These are phyloP conservation scores for Vanrija sp. DNA, from an alignment of 1,284 basidiomycete genomes.

Conservation along the genomic window DNA sequence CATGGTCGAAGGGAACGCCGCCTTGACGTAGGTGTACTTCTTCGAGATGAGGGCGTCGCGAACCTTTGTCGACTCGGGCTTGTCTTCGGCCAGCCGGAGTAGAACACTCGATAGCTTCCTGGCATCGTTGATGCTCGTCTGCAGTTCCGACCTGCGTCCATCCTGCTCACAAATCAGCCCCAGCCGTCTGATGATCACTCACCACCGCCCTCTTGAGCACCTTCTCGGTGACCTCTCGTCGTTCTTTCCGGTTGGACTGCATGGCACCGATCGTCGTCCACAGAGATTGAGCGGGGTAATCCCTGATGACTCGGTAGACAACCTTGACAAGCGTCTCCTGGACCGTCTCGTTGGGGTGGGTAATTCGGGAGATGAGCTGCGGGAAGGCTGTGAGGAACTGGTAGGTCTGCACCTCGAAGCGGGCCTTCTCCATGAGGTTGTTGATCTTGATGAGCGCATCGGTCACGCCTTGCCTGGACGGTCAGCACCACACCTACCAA, in stretches of 20 bases:
- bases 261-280: constrained; percentile 90
- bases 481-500: neutral
- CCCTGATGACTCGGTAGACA: constrained; percentile 68
- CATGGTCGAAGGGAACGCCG: constrained; percentile 61
- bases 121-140: constrained; percentile 50
- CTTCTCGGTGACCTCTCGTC: constrained; percentile 51
- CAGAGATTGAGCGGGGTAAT: constrained; percentile 85
- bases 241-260: constrained; percentile 70
- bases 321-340: constrained; percentile 64
- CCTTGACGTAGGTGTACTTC: constrained; percentile 61
- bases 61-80: constrained; percentile 29
- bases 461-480: too few species aligned
- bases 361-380: constrained; percentile 92
- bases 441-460: constrained; percentile 46
- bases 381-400: constrained; percentile 97
- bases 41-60: constrained; percentile 26
- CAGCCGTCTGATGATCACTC: constrained; percentile 1
- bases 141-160: neutral
- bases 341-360: constrained; percentile 69
- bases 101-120: constrained; percentile 29
- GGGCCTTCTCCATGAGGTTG: constrained; percentile 57
- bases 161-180: neutral
- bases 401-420: constrained; percentile 62
- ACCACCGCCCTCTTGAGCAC: constrained; percentile 41
- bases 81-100: constrained; percentile 40